Evolutionary conservation across 1,284 basidiomycete species (phyloP).

Genomic region (Fomitopsis palustris): DNA sequence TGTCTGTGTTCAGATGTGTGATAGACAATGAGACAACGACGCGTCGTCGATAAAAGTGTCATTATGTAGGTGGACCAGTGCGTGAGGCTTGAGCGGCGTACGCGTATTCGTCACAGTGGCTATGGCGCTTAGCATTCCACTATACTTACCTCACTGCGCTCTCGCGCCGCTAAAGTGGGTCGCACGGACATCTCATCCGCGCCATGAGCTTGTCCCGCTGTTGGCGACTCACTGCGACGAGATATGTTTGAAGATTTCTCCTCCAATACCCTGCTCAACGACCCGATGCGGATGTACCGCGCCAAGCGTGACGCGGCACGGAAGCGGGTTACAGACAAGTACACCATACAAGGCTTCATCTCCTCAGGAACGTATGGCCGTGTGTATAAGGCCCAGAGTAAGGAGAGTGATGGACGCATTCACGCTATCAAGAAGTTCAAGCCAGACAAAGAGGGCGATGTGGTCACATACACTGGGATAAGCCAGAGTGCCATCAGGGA

Average conservation of each 20-base stretch:
- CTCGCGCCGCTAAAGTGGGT: too few relatives aligned
- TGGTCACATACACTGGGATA: conserved; percentile 92
- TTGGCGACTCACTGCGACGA: too few relatives aligned
- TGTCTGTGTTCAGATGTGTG: too few relatives aligned
- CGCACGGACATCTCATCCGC: too few relatives aligned
- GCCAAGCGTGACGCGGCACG: conserved; percentile 71
- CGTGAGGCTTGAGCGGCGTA: too few relatives aligned
- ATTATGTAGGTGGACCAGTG: too few relatives aligned
- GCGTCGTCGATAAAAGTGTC: too few relatives aligned
- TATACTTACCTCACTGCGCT: too few relatives aligned
- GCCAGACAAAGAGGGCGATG: conserved; percentile 96
- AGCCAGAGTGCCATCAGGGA: conserved; percentile 96
- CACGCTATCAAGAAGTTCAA: conserved; percentile 99
- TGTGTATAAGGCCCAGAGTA: conserved; percentile 93
- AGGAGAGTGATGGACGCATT: conserved; percentile 62
- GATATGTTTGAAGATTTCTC: conserved; percentile 16
- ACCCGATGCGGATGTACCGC: conserved; percentile 85
- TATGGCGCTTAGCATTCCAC: too few relatives aligned
- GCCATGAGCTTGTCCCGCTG: too few relatives aligned
- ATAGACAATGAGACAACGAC: too few relatives aligned
- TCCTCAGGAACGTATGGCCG: conserved; percentile 97
- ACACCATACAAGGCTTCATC: conserved; percentile 94
- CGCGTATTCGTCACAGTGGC: too few relatives aligned
- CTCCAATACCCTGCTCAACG: conserved; percentile 27
- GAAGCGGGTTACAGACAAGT: conserved; percentile 73